phyloP scores from a whole-genome alignment of 1,284 basidiomycete species.

The Puccinia coronata region DNA sequence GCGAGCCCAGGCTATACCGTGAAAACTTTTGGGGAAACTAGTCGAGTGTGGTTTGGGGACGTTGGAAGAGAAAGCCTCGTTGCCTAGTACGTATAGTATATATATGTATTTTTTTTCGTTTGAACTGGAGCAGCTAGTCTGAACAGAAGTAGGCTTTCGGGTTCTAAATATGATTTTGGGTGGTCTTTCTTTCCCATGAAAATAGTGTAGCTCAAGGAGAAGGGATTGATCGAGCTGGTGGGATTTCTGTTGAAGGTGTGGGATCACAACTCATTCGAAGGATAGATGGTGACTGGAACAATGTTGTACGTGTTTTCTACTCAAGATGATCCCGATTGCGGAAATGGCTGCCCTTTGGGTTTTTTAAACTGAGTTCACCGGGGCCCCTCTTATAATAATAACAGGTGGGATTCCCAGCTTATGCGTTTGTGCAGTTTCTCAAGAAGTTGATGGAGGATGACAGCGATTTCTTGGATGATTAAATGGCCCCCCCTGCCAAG shows the following conservation, averaged over 20 bases:
- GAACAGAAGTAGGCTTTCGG: no score
- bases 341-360: background rate
- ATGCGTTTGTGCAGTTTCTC: constrained; percentile 28
- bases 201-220: constrained; percentile 35
- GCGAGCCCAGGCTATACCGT: constrained; percentile 30
- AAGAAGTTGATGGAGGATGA: constrained; percentile 33
- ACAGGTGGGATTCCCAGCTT: constrained; percentile 36
- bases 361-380: background rate
- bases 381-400: background rate
- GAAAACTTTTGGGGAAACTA: constrained; percentile 22
- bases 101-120: no score
- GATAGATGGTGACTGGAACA: constrained; percentile 45
- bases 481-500: background rate
- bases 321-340: background rate
- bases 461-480: constrained; percentile 36
- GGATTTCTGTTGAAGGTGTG: constrained; percentile 26
- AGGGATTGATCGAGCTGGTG: constrained; percentile 44
- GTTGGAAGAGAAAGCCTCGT: constrained; percentile 11
- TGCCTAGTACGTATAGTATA: constrained; percentile 28
- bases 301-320: constrained; percentile 6
- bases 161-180: no score
- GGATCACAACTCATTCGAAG: constrained; percentile 30
- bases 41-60: constrained; percentile 40
- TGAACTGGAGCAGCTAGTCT: background rate
- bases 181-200: background rate